phyloP scores from a whole-genome alignment of 1,284 basidiomycete genomes.

The Heterobasidion annosum region DNA sequence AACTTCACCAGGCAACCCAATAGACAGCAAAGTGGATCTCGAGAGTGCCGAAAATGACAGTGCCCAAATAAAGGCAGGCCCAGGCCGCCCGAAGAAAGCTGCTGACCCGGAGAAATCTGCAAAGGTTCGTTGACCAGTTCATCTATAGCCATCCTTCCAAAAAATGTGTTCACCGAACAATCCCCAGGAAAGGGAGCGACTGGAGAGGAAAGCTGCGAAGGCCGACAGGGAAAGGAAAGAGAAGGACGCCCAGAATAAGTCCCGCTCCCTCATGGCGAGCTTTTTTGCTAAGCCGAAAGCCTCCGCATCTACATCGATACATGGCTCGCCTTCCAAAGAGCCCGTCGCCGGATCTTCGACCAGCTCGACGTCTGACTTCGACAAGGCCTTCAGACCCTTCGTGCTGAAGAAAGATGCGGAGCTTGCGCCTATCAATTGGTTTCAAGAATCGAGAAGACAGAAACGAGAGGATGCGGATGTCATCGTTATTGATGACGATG shows the following conservation, averaged over 20 bases:
- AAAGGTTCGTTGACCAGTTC: neutral
- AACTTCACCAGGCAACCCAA: constrained; percentile 5
- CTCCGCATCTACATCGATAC: constrained; percentile 12
- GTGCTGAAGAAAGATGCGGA: constrained; percentile 61
- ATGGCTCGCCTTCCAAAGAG: constrained; percentile 22
- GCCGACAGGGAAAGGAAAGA: constrained; percentile 61
- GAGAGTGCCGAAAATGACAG: constrained; percentile 19
- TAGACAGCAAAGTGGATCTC: constrained; percentile 7
- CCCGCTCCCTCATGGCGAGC: constrained; percentile 63
- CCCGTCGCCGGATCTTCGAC: constrained; percentile 23
- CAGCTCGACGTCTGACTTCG: constrained; percentile 45
- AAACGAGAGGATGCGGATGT: constrained; percentile 28
- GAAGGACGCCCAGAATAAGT: constrained; percentile 58
- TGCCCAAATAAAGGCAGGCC: constrained; percentile 10
- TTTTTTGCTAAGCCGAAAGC: constrained; percentile 62
- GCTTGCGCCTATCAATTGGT: constrained; percentile 67
- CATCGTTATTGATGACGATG: constrained; percentile 43
- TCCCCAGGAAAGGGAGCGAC: constrained; percentile 53
- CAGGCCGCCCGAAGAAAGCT: constrained; percentile 38
- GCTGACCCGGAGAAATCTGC: constrained; percentile 44
- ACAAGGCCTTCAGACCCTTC: constrained; percentile 70
- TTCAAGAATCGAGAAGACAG: constrained; percentile 25
- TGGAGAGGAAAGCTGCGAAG: constrained; percentile 57
- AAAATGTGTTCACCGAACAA: neutral
- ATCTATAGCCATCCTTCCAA: neutral